Conservation (phyloP, 768 basidiomycete species). For the Pleurotus eryngii region DNA sequence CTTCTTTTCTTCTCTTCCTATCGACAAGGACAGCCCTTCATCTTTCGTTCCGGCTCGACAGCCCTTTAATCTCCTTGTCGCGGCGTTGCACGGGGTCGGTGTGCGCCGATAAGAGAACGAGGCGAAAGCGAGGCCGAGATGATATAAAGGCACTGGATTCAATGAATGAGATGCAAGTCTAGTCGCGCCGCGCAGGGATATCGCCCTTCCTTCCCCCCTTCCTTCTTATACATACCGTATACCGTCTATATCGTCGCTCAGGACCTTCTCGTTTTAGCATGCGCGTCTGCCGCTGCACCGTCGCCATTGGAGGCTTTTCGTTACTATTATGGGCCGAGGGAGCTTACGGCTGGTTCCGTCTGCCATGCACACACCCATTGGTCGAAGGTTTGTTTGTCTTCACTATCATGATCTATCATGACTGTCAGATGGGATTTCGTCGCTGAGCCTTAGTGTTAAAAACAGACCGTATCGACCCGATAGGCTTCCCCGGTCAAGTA, state of each 20-base stretch:
- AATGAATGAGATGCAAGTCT: not conserved
- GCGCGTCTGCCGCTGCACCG: not conserved
- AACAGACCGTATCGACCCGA: conserved; percentile 36
- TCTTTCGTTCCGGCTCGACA: no score
- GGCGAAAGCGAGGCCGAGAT: not conserved
- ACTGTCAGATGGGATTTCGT: no score
- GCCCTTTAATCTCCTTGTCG: no score
- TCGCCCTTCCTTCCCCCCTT: no score
- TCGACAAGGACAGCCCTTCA: no score
- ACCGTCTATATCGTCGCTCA: not conserved
- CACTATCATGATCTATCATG: no score
- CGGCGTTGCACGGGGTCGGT: no score
- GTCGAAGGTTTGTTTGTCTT: conserved; percentile 30
- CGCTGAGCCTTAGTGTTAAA: no score
- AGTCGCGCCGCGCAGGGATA: no score
- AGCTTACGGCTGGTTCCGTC: conserved; percentile 32
- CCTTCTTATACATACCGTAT: not conserved
- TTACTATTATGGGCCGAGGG: not conserved
- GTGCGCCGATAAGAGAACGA: not conserved
- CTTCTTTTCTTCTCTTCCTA: no score
- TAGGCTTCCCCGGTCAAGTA: conserved; percentile 27
- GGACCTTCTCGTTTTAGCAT: not conserved
- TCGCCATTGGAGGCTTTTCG: not conserved
- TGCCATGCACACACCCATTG: conserved; percentile 36
- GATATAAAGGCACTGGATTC: not conserved